Percentiles rank a stretch among this genome's conserved stretches.
phyloP scores from a whole-genome alignment of 2,329 filamentous ascomycete genomes.

The Fusarium aywerte region DNA sequence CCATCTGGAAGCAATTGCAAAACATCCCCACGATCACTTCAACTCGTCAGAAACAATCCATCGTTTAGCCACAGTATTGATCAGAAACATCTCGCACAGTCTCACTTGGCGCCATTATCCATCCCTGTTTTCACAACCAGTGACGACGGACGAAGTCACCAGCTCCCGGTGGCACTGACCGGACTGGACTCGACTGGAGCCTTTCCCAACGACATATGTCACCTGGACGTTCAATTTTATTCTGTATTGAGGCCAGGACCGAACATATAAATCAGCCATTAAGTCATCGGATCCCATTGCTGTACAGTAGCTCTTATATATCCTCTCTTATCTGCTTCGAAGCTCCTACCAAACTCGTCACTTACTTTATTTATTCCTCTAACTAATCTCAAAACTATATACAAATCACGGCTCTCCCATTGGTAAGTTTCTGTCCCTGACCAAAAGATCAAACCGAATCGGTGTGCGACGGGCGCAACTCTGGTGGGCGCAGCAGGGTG shows the following conservation, averaged over 20 bases:
- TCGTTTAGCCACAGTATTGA: constrained; percentile 38
- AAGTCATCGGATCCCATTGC: constrained; percentile 4
- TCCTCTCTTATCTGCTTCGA: constrained; percentile 4
- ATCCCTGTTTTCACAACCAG: constrained; percentile 46
- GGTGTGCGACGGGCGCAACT: constrained; percentile 44
- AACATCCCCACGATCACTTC: not conserved
- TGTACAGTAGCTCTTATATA: constrained; percentile 8
- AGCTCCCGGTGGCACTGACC: constrained; percentile 37
- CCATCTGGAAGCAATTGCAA: not conserved
- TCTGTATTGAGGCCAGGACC: constrained; percentile 10
- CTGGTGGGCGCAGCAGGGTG: constrained; percentile 31
- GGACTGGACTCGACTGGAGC: not conserved
- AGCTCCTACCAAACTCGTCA: constrained; percentile 3
- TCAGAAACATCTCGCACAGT: constrained; percentile 35
- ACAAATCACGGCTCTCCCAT: constrained; percentile 41
- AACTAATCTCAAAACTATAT: constrained; percentile 20
- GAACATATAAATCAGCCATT: constrained; percentile 26
- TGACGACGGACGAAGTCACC: constrained; percentile 44
- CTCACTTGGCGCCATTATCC: constrained; percentile 40
- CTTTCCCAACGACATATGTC: constrained; percentile 18
- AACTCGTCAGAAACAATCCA: constrained; percentile 12
- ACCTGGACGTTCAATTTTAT: constrained; percentile 39
- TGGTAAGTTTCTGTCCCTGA: constrained; percentile 43
- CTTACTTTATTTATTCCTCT: not conserved
- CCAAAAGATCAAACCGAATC: constrained; percentile 32